Percentiles rank a stretch among this genome's conserved stretches.
Evolutionary conservation across 345 rosid species (phyloP).

Genomic region (Gossypium stocksii): DNA sequence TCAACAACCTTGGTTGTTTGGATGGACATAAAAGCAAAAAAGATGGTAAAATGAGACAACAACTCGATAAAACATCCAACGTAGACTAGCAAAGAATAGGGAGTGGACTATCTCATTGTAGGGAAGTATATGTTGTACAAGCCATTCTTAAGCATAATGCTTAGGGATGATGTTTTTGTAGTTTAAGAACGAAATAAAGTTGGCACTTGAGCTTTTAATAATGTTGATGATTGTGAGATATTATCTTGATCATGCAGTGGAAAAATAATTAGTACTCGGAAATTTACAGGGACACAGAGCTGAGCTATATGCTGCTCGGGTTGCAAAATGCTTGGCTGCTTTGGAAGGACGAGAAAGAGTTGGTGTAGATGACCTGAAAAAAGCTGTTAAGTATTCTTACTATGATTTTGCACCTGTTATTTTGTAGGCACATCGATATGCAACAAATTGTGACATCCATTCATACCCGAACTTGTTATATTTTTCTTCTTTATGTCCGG

Average conservation of each 20-base stretch:
- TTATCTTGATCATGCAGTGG: not conserved
- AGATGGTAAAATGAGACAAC: too few species aligned
- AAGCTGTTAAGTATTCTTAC: slow-evolving; percentile 73
- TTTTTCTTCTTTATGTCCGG: not conserved
- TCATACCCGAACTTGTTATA: not conserved
- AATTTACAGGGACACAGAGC: slow-evolving; percentile 87
- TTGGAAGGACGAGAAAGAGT: slow-evolving; percentile 94
- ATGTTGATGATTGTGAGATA: not conserved
- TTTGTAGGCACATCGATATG: not conserved
- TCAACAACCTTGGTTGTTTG: too few species aligned
- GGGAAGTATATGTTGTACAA: not conserved
- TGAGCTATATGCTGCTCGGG: slow-evolving; percentile 88
- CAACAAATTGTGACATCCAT: not conserved
- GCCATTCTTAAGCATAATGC: not conserved
- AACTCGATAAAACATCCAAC: not conserved
- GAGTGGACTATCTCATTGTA: not conserved
- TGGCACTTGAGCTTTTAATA: not conserved
- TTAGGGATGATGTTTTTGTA: not conserved
- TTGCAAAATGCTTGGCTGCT: slow-evolving; percentile 94
- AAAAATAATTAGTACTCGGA: not conserved
- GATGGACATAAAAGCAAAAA: too few species aligned
- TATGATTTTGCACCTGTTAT: slow-evolving; percentile 5
- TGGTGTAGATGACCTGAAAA: slow-evolving; percentile 84
- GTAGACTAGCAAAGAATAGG: not conserved
- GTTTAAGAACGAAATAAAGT: not conserved